Conservation (phyloP, 2,329 filamentous ascomycete genomes). For the Plectosphaerella cucumerina region DNA sequence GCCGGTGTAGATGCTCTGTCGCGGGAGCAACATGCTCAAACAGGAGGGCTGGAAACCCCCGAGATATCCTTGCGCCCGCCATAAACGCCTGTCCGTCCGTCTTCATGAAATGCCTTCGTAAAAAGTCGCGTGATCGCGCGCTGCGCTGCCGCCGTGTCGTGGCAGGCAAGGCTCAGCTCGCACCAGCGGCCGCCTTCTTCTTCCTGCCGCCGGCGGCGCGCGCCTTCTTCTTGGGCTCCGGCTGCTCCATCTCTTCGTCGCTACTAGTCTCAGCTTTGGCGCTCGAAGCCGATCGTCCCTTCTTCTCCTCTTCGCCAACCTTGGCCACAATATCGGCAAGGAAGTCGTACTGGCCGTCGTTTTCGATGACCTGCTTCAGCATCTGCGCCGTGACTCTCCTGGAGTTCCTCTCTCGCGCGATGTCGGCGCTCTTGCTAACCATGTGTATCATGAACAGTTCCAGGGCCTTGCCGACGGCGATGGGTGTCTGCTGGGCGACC, state of each 20-base stretch:
- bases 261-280: constrained; percentile 44
- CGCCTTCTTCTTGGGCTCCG: constrained; percentile 43
- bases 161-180: background rate
- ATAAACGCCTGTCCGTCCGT: background rate
- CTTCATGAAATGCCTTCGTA: background rate
- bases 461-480: constrained; percentile 90
- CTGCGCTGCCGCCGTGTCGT: too few relatives aligned
- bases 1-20: constrained; percentile 18
- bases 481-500: constrained; percentile 94
- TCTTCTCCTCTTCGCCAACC: constrained; percentile 58
- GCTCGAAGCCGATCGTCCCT: constrained; percentile 22
- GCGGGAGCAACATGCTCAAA: background rate
- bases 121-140: background rate
- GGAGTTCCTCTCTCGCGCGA: constrained; percentile 76
- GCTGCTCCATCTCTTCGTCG: constrained; percentile 41
- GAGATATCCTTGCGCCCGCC: background rate
- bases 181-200: constrained; percentile 36
- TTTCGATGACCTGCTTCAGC: constrained; percentile 84
- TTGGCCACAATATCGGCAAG: constrained; percentile 85
- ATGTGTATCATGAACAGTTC: constrained; percentile 98
- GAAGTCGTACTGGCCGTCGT: constrained; percentile 92
- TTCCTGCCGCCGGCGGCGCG: constrained; percentile 36
- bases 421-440: constrained; percentile 80
- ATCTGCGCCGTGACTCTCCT: constrained; percentile 89
- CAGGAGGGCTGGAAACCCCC: background rate